These are phyloP conservation scores for Epichloe gansuensis DNA, from an alignment of 2,329 filamentous ascomycete genomes.

Conservation along the genomic window DNA sequence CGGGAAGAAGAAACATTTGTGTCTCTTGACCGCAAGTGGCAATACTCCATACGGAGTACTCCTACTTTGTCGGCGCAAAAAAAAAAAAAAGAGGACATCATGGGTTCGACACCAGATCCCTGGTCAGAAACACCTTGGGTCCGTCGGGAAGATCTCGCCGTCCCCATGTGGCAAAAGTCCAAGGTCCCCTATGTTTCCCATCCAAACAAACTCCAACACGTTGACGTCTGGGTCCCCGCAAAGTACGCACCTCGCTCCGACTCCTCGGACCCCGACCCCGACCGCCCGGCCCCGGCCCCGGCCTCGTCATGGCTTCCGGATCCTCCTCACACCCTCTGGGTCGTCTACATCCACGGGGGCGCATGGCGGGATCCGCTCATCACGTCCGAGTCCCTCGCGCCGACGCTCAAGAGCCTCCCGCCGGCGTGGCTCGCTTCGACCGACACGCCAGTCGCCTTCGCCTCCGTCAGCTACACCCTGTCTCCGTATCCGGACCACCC, in stretches of 20 bases:
- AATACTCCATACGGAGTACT: too few species aligned
- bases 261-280: background rate
- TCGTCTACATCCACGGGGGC: slow-evolving; percentile 16
- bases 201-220: slow-evolving; percentile 4
- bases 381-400: slow-evolving; percentile 7
- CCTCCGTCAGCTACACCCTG: slow-evolving; percentile 7
- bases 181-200: slow-evolving; percentile 2
- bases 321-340: slow-evolving; percentile 6
- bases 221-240: slow-evolving; percentile 6
- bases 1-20: too few species aligned
- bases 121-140: slow-evolving; percentile 4
- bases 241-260: background rate
- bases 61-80: too few species aligned
- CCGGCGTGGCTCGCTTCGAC: background rate
- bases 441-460: slow-evolving; percentile 5
- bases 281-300: background rate
- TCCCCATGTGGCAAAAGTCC: slow-evolving; percentile 7
- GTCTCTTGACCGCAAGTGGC: too few species aligned
- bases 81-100: background rate
- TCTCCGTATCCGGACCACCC: slow-evolving; percentile 6
- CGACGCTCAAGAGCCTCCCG: slow-evolving; percentile 2
- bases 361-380: slow-evolving; percentile 16
- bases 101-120: background rate
- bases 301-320: slow-evolving; percentile 4
- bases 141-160: background rate